phyloP scores from a whole-genome alignment of 192 early-diverging fungal species.

The Coemansia umbellata region DNA sequence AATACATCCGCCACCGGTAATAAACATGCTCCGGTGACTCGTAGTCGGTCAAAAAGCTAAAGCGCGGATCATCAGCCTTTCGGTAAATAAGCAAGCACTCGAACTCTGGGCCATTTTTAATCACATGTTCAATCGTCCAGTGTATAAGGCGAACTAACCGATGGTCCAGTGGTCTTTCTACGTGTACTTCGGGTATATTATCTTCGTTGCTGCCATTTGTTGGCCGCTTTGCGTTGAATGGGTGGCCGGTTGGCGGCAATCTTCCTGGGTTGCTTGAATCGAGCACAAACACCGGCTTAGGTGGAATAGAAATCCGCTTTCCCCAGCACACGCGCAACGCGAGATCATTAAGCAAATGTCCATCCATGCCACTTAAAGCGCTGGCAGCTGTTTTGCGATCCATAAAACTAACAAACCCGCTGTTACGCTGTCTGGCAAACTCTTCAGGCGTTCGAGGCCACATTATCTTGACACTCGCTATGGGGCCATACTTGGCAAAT shows the following conservation, averaged over 20 bases:
- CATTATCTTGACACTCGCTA: slow-evolving; percentile 93
- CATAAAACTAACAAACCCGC: slow-evolving; percentile 92
- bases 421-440: slow-evolving; percentile 70
- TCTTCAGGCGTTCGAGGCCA: slow-evolving; percentile 89
- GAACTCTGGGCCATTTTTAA: slow-evolving; percentile 71
- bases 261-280: background rate
- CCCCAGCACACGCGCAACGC: slow-evolving; percentile 78
- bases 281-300: slow-evolving; percentile 60
- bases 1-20: slow-evolving; percentile 91
- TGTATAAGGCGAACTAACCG: slow-evolving; percentile 67
- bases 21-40: slow-evolving; percentile 77
- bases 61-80: slow-evolving; percentile 61
- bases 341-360: background rate
- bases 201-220: slow-evolving; percentile 3
- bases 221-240: slow-evolving; percentile 28
- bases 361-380: slow-evolving; percentile 73
- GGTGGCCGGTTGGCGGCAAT: slow-evolving; percentile 15
- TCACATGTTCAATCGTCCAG: slow-evolving; percentile 76
- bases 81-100: slow-evolving; percentile 65
- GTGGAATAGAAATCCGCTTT: slow-evolving; percentile 71
- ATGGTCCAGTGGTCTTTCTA: slow-evolving; percentile 57
- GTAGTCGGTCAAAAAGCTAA: slow-evolving; percentile 69
- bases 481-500: slow-evolving; percentile 80
- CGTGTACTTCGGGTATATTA: slow-evolving; percentile 58
- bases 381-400: slow-evolving; percentile 62